Evolutionary conservation across 768 basidiomycete genomes (phyloP).

Genomic region (Pleurotus eryngii): DNA sequence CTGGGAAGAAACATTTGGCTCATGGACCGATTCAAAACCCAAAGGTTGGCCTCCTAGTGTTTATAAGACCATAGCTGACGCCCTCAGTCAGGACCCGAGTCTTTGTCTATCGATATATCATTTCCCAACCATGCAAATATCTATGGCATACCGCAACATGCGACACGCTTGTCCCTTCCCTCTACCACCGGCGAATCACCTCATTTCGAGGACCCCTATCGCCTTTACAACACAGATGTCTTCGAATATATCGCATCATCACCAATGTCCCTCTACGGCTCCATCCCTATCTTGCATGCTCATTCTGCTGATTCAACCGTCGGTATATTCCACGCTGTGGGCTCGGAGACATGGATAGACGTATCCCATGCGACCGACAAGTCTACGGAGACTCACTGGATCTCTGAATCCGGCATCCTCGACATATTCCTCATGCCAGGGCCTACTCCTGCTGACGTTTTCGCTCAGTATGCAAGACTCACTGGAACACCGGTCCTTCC

Average conservation of each 20-base stretch:
- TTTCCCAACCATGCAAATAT: constrained; percentile 91
- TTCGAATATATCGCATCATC: constrained; percentile 91
- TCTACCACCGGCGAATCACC: constrained; percentile 79
- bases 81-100: constrained; percentile 83
- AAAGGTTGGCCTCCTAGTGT: constrained; percentile 58
- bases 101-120: constrained; percentile 84
- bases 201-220: constrained; percentile 85
- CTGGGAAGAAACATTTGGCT: constrained; percentile 86
- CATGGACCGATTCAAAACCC: constrained; percentile 92
- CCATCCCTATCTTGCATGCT: constrained; percentile 91
- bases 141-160: constrained; percentile 97
- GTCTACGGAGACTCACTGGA: constrained; percentile 91
- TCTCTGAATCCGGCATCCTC: constrained; percentile 95
- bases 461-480: constrained; percentile 79
- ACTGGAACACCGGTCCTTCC: constrained; percentile 90
- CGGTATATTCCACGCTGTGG: constrained; percentile 83
- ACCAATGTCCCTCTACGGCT: constrained; percentile 82
- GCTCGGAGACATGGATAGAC: constrained; percentile 94
- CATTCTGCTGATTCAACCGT: constrained; percentile 87
- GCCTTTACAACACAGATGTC: constrained; percentile 93
- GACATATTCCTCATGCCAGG: constrained; percentile 94
- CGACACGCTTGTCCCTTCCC: constrained; percentile 85
- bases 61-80: neutral
- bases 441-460: constrained; percentile 77
- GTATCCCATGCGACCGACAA: constrained; percentile 64